Conservation (phyloP, 768 basidiomycete species). For the Phlebiopsis gigantea region DNA sequence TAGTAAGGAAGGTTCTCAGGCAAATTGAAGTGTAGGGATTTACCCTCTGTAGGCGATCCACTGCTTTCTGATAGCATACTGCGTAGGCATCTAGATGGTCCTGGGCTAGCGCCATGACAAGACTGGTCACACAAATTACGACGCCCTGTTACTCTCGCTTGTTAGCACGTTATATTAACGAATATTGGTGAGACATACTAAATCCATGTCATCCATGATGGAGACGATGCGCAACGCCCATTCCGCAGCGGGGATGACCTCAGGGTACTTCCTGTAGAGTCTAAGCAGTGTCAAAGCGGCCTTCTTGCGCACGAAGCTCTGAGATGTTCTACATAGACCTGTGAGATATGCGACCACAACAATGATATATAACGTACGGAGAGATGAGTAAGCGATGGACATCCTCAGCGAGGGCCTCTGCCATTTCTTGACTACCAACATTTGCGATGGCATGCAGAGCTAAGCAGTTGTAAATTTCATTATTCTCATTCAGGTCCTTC, state of each 20-base stretch:
- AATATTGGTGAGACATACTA: conserved; percentile 39
- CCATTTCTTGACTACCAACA: conserved; percentile 97
- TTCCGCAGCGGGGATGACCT: conserved; percentile 87
- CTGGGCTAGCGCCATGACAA: conserved; percentile 92
- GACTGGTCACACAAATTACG: conserved; percentile 86
- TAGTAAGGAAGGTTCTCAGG: not conserved
- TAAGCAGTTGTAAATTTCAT: conserved; percentile 93
- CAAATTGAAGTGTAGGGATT: conserved; percentile 19
- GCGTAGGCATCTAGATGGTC: conserved; percentile 87
- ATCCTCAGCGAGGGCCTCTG: conserved; percentile 88
- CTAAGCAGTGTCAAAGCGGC: conserved; percentile 91
- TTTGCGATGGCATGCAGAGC: conserved; percentile 98
- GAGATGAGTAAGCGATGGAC: conserved; percentile 94
- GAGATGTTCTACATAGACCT: conserved; percentile 67
- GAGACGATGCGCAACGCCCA: conserved; percentile 95
- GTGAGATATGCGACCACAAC: conserved; percentile 9
- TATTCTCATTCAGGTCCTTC: conserved; percentile 92
- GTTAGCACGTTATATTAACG: not conserved
- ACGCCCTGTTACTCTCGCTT: conserved; percentile 60
- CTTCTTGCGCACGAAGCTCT: conserved; percentile 96
- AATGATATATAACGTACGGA: conserved; percentile 49
- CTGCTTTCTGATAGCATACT: conserved; percentile 93
- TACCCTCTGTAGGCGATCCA: conserved; percentile 82
- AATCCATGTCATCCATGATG: conserved; percentile 90
- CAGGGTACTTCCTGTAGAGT: conserved; percentile 93